Conservation (phyloP, 768 basidiomycete genomes). For the Termitomyces eurrhizus region DNA sequence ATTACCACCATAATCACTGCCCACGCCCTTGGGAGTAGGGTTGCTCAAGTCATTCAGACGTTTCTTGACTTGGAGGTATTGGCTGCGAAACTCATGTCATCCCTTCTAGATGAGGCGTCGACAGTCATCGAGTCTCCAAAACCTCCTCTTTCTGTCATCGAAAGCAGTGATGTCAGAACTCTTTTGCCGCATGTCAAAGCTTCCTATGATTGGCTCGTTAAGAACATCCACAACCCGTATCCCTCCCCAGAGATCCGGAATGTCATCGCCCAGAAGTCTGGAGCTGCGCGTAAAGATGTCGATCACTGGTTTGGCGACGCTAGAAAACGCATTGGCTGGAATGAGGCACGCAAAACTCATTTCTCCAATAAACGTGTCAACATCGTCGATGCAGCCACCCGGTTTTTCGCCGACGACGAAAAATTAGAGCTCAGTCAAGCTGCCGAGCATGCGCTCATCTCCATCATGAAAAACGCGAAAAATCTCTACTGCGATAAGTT, state of each 20-base stretch:
- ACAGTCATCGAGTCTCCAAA: too few species aligned
- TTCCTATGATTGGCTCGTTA: constrained; percentile 37
- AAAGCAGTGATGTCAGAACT: too few species aligned
- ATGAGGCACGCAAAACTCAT: constrained; percentile 26
- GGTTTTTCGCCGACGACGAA: constrained; percentile 25
- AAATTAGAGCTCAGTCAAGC: constrained; percentile 18
- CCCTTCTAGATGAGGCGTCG: too few species aligned
- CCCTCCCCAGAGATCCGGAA: constrained; percentile 31
- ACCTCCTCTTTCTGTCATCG: too few species aligned
- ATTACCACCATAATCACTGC: too few species aligned
- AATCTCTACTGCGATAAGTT: constrained; percentile 20
- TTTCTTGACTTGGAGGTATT: too few species aligned
- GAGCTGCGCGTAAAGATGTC: constrained; percentile 27
- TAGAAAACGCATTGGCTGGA: constrained; percentile 57
- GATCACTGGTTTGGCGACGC: constrained; percentile 47
- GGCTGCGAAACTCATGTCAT: too few species aligned
- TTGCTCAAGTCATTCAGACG: too few species aligned
- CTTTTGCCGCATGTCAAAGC: constrained; percentile 20
- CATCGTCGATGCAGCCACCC: constrained; percentile 34
- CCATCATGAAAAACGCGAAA: constrained; percentile 19
- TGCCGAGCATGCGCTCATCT: constrained; percentile 20
- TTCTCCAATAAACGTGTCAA: constrained; percentile 31
- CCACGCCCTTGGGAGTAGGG: too few species aligned
- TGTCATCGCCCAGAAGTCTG: constrained; percentile 22
- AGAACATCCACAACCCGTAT: constrained; percentile 50